Base-by-base conservation (phyloP, 352 stramenopile species). In the Globisporangium radiosum region DNA sequence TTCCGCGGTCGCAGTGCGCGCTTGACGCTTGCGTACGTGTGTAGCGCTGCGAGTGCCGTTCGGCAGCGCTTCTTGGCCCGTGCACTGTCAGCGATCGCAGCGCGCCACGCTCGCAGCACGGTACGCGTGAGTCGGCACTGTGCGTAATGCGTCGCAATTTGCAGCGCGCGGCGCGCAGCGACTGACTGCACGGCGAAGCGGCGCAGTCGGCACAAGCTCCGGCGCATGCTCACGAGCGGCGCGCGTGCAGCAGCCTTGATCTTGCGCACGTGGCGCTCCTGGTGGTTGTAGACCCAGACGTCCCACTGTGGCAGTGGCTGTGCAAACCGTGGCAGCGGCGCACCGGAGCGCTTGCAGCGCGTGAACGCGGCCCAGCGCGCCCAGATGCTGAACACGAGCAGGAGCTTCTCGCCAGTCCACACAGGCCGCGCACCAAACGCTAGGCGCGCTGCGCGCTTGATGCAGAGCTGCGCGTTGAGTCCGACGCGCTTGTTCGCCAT, bases 211-310 rank as follows among this genome's bases (percentile, higher is more conserved):
- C 65, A 48, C 37, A 89, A 87, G 57, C 64, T 85, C 0, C 83
- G 75, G 14, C 63, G 60, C 56, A 90, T 75, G 43, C 72, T 63
- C 9, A 77, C 72, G 13, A 72, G 56, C 13, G 81, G 81, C 3
- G 77, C 75, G 56, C 77, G 75, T 0, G 81, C 72, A 2, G 68
- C 65, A 4, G 79, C 81, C 53, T 88, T 90, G 14, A 93, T 70
- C 42, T 74, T 72, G 13, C 83, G 81, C n/a, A 93, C 70, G 57
- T 91, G 77, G 1, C 81, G 78, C 48, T 88, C 81, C 40, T 89
- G 81, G 64, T 91, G 88, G 51, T 87, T 87, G 64, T 86, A 71
- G 19, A 88, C 56, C 78, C 81, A 91, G 5, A 87, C 66, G 52
- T 87, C 83, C 83, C 83, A 92, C 5, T 84, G 71, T 13, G 78